Base-by-base conservation (phyloP, 129 eudicot genomes). In the Helianthus annuus region DNA sequence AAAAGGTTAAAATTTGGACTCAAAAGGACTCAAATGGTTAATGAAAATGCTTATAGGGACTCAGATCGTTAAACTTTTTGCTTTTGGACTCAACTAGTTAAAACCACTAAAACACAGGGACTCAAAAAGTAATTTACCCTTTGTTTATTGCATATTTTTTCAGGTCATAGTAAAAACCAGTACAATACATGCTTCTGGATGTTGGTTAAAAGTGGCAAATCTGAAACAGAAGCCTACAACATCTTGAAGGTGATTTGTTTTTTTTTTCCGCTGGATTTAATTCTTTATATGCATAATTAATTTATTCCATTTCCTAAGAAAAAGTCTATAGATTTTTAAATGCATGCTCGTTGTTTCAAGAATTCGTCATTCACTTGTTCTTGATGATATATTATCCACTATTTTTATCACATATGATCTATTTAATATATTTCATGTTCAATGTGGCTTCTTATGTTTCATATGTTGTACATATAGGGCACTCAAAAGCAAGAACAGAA, bases 401-500 rank as follows among this genome's bases (percentile, higher is more conserved):
- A 46, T 46, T 29, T 48, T 17, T 5, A 22, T 46, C 52, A 3
- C 7, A n/a, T 48, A 48, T 67, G 24, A 2, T 32, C 27, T 66
- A 48, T 6, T 52, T 40, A 53, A 9, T 66, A 42, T 66, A 12
- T 10, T 62, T 64, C 64, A 68, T 38, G 19, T 49, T 27, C 39
- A 13, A 54, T 16, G 58, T 44, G 6, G 17, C 58, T 74, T 38
- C 39, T 46, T 15, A 42, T 53, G 22, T 68, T 52, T 3, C 70
- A 38, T 51, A 59, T 14, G 66, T 27, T 55, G 36, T 53, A 42
- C 76, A 48, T 79, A 49, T 81, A 94, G 99, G 99, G 88, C 59
- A 90, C 99, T 61, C 91, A 84, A 84, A 74, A 93, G 70, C 80
- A 77, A 66, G 97, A 90, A 71, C 88, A 95, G 79, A 82, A 84